Percentiles rank a stretch among this genome's conserved stretches.
Conservation (phyloP, 805 yeast species). For the Kregervanrija fluxuum region DNA sequence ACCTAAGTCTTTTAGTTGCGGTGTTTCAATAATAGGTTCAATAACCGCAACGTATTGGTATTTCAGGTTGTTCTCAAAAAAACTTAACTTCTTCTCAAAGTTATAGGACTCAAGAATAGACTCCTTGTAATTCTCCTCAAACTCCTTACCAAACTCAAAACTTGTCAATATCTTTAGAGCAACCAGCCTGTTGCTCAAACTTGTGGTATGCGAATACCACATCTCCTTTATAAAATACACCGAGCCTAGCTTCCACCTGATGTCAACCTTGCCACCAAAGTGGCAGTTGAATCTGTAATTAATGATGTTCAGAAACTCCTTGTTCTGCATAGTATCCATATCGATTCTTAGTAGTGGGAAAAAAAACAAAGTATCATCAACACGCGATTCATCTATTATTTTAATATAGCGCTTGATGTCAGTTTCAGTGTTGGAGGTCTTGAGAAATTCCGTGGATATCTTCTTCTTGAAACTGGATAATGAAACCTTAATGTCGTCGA, state of each 20-base stretch:
- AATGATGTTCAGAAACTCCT: constrained; percentile 39
- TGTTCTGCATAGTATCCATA: constrained; percentile 69
- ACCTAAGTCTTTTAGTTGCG: constrained; percentile 84
- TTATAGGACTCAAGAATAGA: constrained; percentile 27
- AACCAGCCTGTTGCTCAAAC: constrained; percentile 56
- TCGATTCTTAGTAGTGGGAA: constrained; percentile 69
- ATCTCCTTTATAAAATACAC: constrained; percentile 85
- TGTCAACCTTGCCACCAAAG: constrained; percentile 86
- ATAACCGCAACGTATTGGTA: constrained; percentile 57
- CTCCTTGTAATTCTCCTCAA: constrained; percentile 27
- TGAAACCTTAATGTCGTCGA: constrained; percentile 60
- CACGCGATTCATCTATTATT: constrained; percentile 2
- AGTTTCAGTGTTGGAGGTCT: constrained; percentile 5
- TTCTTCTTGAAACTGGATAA: constrained; percentile 52
- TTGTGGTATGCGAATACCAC: constrained; percentile 80
- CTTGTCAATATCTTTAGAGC: constrained; percentile 27
- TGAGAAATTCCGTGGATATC: constrained; percentile 35
- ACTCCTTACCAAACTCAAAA: constrained; percentile 27
- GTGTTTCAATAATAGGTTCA: constrained; percentile 81
- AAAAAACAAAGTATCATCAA: constrained; percentile 73
- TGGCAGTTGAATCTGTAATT: constrained; percentile 63
- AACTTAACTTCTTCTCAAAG: constrained; percentile 37
- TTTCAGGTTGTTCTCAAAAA: constrained; percentile 37
- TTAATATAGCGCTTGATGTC: too few relatives aligned
- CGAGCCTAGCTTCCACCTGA: constrained; percentile 91